phyloP scores from a whole-genome alignment of 768 basidiomycete genomes.

The Gymnopilus junonius region DNA sequence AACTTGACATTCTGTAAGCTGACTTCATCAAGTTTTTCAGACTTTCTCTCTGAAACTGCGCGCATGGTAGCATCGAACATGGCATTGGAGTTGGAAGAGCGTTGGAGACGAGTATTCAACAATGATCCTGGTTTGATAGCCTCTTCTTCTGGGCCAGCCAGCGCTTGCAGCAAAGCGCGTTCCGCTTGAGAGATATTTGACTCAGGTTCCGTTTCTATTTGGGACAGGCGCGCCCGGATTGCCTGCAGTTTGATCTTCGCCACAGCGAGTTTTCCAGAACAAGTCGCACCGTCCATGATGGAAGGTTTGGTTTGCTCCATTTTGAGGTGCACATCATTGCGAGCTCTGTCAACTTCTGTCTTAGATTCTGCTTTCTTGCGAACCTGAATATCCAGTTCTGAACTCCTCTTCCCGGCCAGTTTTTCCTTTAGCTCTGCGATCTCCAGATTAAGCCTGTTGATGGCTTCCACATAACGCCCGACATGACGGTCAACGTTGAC shows the following conservation, averaged over 20 bases:
- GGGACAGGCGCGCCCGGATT: slow-evolving; percentile 63
- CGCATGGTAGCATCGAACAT: slow-evolving; percentile 88
- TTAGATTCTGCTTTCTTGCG: slow-evolving; percentile 74
- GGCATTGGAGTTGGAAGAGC: slow-evolving; percentile 73
- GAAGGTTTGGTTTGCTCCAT: slow-evolving; percentile 71
- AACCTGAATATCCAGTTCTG: slow-evolving; percentile 65
- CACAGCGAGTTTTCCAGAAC: slow-evolving; percentile 69
- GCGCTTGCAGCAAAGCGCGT: slow-evolving; percentile 64
- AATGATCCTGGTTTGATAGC: slow-evolving; percentile 61
- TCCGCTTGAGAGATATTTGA: slow-evolving; percentile 67
- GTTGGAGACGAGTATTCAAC: slow-evolving; percentile 60
- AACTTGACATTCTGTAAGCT: slow-evolving; percentile 72
- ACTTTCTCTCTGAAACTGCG: slow-evolving; percentile 80
- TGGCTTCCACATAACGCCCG: slow-evolving; percentile 93
- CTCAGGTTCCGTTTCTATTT: slow-evolving; percentile 50
- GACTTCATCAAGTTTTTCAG: slow-evolving; percentile 76
- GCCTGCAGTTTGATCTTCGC: slow-evolving; percentile 71
- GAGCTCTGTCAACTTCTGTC: slow-evolving; percentile 75
- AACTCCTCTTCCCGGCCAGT: slow-evolving; percentile 69
- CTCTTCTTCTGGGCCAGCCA: slow-evolving; percentile 75
- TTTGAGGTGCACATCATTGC: slow-evolving; percentile 72
- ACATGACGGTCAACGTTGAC: slow-evolving; percentile 96
- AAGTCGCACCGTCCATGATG: slow-evolving; percentile 77
- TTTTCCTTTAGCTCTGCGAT: slow-evolving; percentile 87
- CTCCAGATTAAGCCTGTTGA: slow-evolving; percentile 84